These are phyloP conservation scores for Colletotrichum sp. DNA, from an alignment of 2,329 filamentous ascomycete species.

Conservation along the genomic window DNA sequence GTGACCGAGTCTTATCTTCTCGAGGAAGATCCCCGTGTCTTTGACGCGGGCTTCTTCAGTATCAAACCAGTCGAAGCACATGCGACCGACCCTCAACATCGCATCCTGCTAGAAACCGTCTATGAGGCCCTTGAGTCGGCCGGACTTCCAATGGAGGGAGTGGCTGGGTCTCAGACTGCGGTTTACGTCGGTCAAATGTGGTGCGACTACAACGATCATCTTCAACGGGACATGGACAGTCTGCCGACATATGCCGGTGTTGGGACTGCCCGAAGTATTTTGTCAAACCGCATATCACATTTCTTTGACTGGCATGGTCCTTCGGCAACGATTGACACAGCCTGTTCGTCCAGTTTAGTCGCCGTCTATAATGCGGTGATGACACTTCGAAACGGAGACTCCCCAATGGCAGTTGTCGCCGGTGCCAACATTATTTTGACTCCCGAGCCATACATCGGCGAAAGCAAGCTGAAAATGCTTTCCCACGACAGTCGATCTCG, in stretches of 20 bases:
- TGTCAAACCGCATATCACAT: slow-evolving; percentile 44
- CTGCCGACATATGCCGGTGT: slow-evolving; percentile 31
- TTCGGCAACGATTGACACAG: slow-evolving; percentile 48
- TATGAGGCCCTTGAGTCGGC: slow-evolving; percentile 40
- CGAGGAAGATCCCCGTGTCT: slow-evolving; percentile 21
- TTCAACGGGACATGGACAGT: slow-evolving; percentile 25
- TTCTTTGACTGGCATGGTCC: slow-evolving; percentile 44
- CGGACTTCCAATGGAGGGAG: slow-evolving; percentile 29
- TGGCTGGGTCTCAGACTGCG: slow-evolving; percentile 30
- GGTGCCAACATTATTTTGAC: slow-evolving; percentile 27
- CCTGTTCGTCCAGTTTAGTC: slow-evolving; percentile 48
- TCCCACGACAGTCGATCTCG: slow-evolving; percentile 28
- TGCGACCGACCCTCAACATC: slow-evolving; percentile 36
- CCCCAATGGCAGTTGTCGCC: slow-evolving; percentile 29
- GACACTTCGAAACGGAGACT: slow-evolving; percentile 36
- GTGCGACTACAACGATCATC: slow-evolving; percentile 28
- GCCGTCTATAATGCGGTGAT: slow-evolving; percentile 45
- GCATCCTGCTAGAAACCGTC: slow-evolving; percentile 35
- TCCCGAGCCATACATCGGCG: slow-evolving; percentile 15
- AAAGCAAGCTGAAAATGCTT: slow-evolving; percentile 15
- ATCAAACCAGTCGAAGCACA: slow-evolving; percentile 34
- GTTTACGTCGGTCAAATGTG: slow-evolving; percentile 37
- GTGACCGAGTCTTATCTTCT: slow-evolving; percentile 24
- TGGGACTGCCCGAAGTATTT: slow-evolving; percentile 34
- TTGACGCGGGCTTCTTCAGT: slow-evolving; percentile 35